Evolutionary conservation across 1,284 basidiomycete species (phyloP).

Genomic region (Heliocybe sulcata): DNA sequence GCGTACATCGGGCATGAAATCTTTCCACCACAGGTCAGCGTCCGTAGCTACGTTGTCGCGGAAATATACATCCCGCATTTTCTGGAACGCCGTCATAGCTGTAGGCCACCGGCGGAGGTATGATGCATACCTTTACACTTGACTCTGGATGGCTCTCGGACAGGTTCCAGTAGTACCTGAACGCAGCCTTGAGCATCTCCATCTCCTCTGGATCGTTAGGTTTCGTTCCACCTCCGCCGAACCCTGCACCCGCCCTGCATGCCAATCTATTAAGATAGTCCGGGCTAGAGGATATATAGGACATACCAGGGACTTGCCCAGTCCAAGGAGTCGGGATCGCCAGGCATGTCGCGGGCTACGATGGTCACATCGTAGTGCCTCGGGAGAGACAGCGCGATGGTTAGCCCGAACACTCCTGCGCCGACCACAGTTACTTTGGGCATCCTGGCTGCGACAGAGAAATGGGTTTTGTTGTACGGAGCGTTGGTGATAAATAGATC

Average conservation of each 20-base stretch:
- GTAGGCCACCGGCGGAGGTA: not conserved
- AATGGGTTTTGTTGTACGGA: too few relatives aligned
- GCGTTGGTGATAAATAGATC: too few relatives aligned
- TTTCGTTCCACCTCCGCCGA: constrained; percentile 1
- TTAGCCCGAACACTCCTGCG: constrained; percentile 1
- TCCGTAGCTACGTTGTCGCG: constrained; percentile 1
- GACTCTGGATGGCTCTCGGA: not conserved
- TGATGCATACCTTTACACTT: not conserved
- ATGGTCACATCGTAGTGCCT: constrained; percentile 1
- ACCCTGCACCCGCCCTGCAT: constrained; percentile 1
- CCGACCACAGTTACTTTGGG: not conserved
- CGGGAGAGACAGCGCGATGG: constrained; percentile 2
- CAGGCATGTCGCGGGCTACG: constrained; percentile 1
- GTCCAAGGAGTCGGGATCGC: not conserved
- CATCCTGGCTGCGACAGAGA: too few relatives aligned
- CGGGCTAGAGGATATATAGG: not conserved
- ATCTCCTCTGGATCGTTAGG: not conserved
- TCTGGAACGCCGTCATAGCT: not conserved
- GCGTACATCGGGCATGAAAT: constrained; percentile 2
- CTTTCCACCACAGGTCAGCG: constrained; percentile 3
- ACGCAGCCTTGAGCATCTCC: not conserved
- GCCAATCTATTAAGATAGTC: not conserved
- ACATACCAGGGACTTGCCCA: constrained; percentile 2
- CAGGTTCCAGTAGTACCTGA: not conserved
- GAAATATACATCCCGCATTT: not conserved